Conservation (phyloP, 805 yeast genomes). For the Cyberlindnera subsufficiens region DNA sequence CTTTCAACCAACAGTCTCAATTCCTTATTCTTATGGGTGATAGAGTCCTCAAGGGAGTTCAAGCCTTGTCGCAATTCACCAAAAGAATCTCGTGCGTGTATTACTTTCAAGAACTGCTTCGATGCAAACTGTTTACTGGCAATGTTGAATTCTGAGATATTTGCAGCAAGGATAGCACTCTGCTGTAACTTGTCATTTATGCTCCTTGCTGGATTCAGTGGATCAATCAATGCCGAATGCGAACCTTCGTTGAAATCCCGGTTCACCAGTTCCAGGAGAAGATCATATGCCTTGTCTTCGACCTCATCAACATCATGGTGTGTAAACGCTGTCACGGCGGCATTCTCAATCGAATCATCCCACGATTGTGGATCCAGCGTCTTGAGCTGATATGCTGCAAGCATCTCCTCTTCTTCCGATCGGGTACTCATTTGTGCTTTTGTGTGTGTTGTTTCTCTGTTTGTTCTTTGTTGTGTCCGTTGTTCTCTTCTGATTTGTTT, state of each 20-base stretch:
- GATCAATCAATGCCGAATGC: slow-evolving; percentile 41
- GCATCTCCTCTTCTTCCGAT: slow-evolving; percentile 21
- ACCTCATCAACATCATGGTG: slow-evolving; percentile 17
- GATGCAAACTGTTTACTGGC: slow-evolving; percentile 57
- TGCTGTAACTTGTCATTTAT: slow-evolving; percentile 24
- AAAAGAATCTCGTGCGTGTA: slow-evolving; percentile 51
- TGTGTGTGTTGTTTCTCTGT: not conserved
- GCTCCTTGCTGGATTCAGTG: slow-evolving; percentile 45
- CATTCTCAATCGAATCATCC: slow-evolving; percentile 23
- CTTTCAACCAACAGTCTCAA: slow-evolving; percentile 46
- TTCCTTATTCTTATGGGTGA: slow-evolving; percentile 43
- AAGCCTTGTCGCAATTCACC: slow-evolving; percentile 43
- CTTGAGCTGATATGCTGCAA: slow-evolving; percentile 37
- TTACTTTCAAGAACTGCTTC: slow-evolving; percentile 44
- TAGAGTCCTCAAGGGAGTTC: slow-evolving; percentile 40
- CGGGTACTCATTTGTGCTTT: not conserved
- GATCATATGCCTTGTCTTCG: slow-evolving; percentile 8
- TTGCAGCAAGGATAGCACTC: slow-evolving; percentile 1
- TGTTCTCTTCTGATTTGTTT: no score
- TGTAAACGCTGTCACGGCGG: slow-evolving; percentile 16
- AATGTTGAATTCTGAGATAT: slow-evolving; percentile 42
- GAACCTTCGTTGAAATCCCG: slow-evolving; percentile 22
- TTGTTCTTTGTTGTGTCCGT: not conserved
- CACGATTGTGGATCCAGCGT: slow-evolving; percentile 37
- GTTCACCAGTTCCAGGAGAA: slow-evolving; percentile 16